Base-by-base conservation (phyloP, 108 stramenopile genomes). In the Aurantiochytrium sp. region DNA sequence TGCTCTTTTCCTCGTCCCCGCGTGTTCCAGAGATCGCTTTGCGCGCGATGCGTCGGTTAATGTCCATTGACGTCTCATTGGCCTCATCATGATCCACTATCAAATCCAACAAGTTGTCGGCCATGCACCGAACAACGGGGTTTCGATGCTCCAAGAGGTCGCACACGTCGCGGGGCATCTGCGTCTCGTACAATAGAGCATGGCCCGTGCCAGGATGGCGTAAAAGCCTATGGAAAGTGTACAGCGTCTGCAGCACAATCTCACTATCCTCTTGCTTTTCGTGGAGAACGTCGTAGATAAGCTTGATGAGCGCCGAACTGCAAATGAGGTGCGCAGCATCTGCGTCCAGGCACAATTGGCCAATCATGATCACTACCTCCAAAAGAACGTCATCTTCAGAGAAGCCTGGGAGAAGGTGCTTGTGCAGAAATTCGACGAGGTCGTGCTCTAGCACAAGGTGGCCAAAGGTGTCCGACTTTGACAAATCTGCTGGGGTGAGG, bases 391-490 rank as follows among this genome's bases (percentile, higher is more conserved):
- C 95, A 45, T 93, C 88, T 60, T 95, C 90, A 8, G 94, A 69
- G 93, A 94, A 92, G 43, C 95, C 95, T 5, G 95, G 94, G 5
- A 93, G 73, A 43, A 94, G 90, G 5, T 93, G 87, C 90, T 92
- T 92, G n/a, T 91, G 42, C n/a, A 95, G n/a, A 71, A 94, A 90
- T 4, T 60, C 73, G 0, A 60, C 45, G 64, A 95, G 44, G 53
- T 89, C 44, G 88, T 89, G 91, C 58, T 94, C 93, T 4, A 88
- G 55, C 25, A 95, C 47, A 4, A 94, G 55, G 58, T 93, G 72
- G 5, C 51, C 87, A 93, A 93, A 94, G 14, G 69, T 88, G 21
- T 64, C 58, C 0, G 60, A 90, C 69, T 72, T 71, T 4, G 94
- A 93, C 5, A 94, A 90, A 90, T 95, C 95, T 43, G 83, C 60